These are phyloP conservation scores for Inga leiocalycina DNA, from an alignment of 306 rosid genomes.

Conservation along the genomic window DNA sequence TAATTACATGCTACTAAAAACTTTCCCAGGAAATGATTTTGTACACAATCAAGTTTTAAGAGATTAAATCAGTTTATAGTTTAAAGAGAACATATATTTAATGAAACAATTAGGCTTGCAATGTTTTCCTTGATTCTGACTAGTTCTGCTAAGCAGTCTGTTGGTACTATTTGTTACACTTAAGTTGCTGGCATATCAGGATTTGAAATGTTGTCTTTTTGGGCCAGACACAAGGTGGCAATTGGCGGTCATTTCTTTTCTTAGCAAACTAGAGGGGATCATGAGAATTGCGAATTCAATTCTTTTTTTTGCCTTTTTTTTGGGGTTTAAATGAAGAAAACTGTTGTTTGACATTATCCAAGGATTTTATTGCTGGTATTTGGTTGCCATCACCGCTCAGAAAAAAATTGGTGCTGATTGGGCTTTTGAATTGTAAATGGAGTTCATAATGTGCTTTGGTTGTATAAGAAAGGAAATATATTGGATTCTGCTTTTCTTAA, in stretches of 20 bases:
- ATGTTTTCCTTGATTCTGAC: background rate
- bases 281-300: background rate
- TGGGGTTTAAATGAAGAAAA: background rate
- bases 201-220: background rate
- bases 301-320: too few species aligned
- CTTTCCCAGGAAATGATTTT: background rate
- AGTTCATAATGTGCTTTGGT: slow-evolving; percentile 14
- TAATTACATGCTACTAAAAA: background rate
- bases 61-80: background rate
- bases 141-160: background rate
- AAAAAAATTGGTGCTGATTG: slow-evolving; percentile 5
- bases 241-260: slow-evolving; percentile 1
- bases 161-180: background rate
- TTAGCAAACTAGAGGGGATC: background rate
- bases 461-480: background rate
- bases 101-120: background rate
- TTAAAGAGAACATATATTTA: background rate
- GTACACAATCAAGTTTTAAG: background rate
- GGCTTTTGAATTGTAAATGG: slow-evolving; percentile 8
- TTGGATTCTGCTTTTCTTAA: background rate
- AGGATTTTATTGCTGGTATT: slow-evolving; percentile 8
- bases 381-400: background rate
- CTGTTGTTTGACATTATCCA: background rate
- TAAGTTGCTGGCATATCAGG: background rate
- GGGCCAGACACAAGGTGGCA: slow-evolving; percentile 5